Conservation (phyloP, 129 eudicot genomes). For the Lactuca sativa region DNA sequence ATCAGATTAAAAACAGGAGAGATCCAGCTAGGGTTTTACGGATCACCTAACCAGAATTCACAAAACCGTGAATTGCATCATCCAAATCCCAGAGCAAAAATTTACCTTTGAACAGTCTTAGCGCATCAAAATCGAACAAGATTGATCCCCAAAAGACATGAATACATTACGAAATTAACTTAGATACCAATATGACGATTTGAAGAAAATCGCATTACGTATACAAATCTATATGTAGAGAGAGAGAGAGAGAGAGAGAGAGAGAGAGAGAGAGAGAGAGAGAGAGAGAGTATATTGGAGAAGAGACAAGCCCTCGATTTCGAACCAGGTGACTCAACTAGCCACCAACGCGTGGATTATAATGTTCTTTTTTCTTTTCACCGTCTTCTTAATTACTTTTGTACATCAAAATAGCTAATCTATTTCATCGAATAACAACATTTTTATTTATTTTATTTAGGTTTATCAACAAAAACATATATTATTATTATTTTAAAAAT, state of each 20-base stretch:
- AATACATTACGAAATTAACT: constrained; percentile 18
- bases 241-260: background rate
- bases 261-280: background rate
- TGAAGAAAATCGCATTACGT: constrained; percentile 14
- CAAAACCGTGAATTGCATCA: background rate
- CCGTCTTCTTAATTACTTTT: background rate
- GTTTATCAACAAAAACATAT: no score
- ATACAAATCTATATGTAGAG: constrained; percentile 7
- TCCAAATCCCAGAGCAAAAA: constrained; percentile 16
- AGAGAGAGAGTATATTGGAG: constrained; percentile 30
- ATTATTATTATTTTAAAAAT: no score
- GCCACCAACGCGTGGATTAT: constrained; percentile 28
- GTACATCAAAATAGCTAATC: background rate
- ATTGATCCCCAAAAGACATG: constrained; percentile 8
- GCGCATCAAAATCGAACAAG: constrained; percentile 15
- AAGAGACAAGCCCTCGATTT: constrained; percentile 52
- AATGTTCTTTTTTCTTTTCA: background rate
- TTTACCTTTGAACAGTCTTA: constrained; percentile 15
- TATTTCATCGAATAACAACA: no score
- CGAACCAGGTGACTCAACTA: constrained; percentile 52
- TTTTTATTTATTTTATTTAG: no score
- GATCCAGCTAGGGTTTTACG: constrained; percentile 49
- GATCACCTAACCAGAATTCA: constrained; percentile 19
- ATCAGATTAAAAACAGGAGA: constrained; percentile 26
- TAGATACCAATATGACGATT: constrained; percentile 32